These are phyloP conservation scores for Neurospora sp. DNA, from an alignment of 495 filamentous ascomycete genomes.

Conservation along the genomic window DNA sequence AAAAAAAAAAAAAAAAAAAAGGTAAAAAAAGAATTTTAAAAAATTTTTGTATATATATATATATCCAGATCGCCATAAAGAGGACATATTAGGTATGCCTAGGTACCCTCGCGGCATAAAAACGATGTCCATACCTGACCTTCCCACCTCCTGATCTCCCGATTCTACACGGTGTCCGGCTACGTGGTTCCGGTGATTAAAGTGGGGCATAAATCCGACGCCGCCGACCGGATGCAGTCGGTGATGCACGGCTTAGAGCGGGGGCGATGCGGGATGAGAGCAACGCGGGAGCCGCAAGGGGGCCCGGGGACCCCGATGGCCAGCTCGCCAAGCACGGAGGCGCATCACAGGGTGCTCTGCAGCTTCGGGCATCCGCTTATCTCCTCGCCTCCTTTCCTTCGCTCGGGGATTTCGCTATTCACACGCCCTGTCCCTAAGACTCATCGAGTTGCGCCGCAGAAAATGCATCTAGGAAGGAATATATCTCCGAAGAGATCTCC, in stretches of 20 bases:
- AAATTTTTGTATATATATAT: no score
- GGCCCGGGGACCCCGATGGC: background rate
- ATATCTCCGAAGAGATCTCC: background rate
- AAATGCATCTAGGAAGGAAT: background rate
- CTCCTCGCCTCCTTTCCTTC: background rate
- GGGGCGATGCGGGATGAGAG: background rate
- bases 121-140: background rate
- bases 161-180: background rate
- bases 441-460: background rate
- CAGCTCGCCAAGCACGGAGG: background rate
- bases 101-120: background rate
- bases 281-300: background rate
- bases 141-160: background rate
- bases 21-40: no score
- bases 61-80: background rate
- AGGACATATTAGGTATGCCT: background rate
- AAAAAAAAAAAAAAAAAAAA: no score
- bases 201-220: background rate
- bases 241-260: background rate
- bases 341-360: background rate
- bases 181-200: background rate
- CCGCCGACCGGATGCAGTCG: background rate
- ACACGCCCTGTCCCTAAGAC: background rate
- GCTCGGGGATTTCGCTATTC: background rate
- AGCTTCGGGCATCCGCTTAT: background rate